phyloP scores from a whole-genome alignment of 345 rosid species.

The Acer yangbiense region DNA sequence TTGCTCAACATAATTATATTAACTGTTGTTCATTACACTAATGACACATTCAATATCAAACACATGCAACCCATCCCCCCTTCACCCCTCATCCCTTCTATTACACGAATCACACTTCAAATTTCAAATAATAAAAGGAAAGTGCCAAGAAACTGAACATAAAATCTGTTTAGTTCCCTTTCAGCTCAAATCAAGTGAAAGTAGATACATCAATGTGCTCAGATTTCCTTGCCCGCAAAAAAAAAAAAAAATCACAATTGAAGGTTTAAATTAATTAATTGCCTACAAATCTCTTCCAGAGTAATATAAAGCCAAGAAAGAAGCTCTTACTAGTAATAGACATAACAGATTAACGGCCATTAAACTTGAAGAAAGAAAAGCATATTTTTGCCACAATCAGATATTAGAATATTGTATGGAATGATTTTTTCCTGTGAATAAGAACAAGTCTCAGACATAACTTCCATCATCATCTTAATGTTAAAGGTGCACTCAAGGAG shows the following conservation, averaged over 20 bases:
- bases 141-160: neutral
- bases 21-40: neutral
- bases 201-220: neutral
- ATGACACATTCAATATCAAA: neutral
- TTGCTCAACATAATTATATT: neutral
- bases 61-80: neutral
- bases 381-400: slow-evolving; percentile 33
- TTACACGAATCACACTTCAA: neutral
- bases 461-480: slow-evolving; percentile 27
- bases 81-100: neutral
- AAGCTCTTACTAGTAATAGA: neutral
- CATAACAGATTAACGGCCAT: neutral
- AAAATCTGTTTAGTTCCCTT: neutral
- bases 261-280: neutral
- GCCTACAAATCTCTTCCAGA: neutral
- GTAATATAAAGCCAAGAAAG: neutral
- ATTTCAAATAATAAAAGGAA: neutral
- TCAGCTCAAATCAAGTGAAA: neutral
- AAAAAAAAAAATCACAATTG: neutral
- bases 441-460: slow-evolving; percentile 30
- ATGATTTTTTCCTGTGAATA: slow-evolving; percentile 27
- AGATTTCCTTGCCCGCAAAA: neutral
- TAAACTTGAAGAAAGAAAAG: slow-evolving; percentile 44
- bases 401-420: slow-evolving; percentile 33
- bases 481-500: slow-evolving; percentile 25